phyloP scores from a whole-genome alignment of 179 eudicot genomes.

The Silene vulgaris region DNA sequence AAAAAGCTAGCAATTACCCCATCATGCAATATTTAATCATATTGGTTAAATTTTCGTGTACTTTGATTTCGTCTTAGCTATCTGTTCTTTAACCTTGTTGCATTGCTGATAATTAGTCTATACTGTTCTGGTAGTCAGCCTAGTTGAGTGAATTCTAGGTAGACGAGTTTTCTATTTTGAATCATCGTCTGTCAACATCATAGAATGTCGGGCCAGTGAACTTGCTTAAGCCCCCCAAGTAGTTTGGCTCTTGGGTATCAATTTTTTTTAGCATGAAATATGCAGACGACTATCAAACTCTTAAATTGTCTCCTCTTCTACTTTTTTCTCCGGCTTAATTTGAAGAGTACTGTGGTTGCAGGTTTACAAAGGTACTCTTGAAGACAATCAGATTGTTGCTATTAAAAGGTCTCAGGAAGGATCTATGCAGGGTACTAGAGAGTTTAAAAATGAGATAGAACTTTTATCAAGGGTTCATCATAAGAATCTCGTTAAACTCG shows the following conservation, averaged over 20 bases:
- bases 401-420: conserved; percentile 62
- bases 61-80: neutral
- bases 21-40: neutral
- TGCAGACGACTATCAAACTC: no score
- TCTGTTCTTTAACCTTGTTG: neutral
- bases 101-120: neutral
- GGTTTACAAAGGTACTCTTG: conserved; percentile 69
- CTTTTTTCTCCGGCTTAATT: neutral
- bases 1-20: neutral
- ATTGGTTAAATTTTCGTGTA: neutral
- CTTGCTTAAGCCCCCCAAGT: neutral
- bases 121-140: neutral
- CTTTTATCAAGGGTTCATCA: conserved; percentile 74
- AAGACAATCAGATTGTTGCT: conserved; percentile 52
- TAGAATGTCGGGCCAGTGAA: conserved; percentile 4
- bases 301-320: neutral
- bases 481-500: conserved; percentile 55
- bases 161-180: neutral
- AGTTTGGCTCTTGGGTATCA: neutral
- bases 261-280: neutral
- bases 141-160: neutral
- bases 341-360: conserved; percentile 22
- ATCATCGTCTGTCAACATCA: conserved; percentile 1
- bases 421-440: conserved; percentile 57
- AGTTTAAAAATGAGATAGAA: conserved; percentile 64